These are phyloP conservation scores for Naematelia aurantialba DNA, from an alignment of 768 basidiomycete genomes.

Conservation along the genomic window DNA sequence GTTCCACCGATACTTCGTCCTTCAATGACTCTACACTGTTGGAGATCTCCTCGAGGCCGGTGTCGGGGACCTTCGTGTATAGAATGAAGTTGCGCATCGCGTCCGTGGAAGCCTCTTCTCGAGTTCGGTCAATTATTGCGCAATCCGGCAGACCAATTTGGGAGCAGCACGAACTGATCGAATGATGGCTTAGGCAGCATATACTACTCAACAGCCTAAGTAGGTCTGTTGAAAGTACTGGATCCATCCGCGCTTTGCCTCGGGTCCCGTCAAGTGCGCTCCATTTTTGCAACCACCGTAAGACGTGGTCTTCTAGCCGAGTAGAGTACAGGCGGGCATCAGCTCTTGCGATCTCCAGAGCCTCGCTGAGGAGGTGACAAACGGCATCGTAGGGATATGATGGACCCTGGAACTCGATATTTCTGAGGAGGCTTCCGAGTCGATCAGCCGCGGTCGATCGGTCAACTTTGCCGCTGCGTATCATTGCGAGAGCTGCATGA, in stretches of 20 bases:
- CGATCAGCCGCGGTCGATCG: conserved; percentile 63
- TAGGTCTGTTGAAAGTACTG: conserved; percentile 60
- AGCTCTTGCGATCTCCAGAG: conserved; percentile 67
- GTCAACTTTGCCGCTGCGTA: conserved; percentile 52
- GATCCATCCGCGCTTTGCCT: conserved; percentile 55
- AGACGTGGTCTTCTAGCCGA: conserved; percentile 79
- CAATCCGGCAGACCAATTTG: conserved; percentile 64
- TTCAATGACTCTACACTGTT: not conserved
- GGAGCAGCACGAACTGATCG: conserved; percentile 42
- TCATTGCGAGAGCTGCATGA: conserved; percentile 62
- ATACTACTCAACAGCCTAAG: conserved; percentile 63
- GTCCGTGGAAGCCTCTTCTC: conserved; percentile 59
- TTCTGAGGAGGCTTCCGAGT: conserved; percentile 72
- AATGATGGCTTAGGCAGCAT: conserved; percentile 58
- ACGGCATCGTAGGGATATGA: conserved; percentile 82
- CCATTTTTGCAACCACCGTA: conserved; percentile 81
- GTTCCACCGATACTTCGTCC: not conserved
- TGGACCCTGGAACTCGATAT: conserved; percentile 87
- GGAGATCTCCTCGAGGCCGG: not conserved
- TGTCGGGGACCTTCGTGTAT: conserved; percentile 57
- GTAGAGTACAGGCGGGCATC: conserved; percentile 79
- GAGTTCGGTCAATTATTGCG: conserved; percentile 60
- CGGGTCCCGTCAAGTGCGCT: conserved; percentile 53
- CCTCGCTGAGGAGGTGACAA: conserved; percentile 71
- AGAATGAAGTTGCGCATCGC: conserved; percentile 70